A percentile compares a stretch with the other conserved stretches of the same genome.
Conservation (phyloP, 192 early-diverging fungal genomes). For the Coemansia guatemalensis region DNA sequence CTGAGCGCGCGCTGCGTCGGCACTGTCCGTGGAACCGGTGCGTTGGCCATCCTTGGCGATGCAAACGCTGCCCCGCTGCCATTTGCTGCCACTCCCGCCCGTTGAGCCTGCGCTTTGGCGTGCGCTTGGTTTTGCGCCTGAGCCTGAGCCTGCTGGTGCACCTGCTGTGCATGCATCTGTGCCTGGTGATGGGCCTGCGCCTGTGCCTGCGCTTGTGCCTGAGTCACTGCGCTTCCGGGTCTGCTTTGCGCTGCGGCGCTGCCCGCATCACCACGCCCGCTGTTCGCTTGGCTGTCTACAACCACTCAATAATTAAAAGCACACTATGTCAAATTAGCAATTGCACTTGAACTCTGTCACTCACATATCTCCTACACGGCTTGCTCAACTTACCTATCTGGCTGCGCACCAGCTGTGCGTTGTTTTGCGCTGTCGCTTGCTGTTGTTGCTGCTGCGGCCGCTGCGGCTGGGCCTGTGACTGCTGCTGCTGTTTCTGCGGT, state of each 20-base stretch:
- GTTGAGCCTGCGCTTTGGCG: not conserved
- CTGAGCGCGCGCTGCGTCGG: conserved; percentile 30
- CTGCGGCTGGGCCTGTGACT: conserved; percentile 5
- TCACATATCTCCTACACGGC: too few species aligned
- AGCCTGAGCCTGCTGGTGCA: not conserved
- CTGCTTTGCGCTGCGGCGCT: too few species aligned
- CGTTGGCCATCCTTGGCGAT: conserved; percentile 21
- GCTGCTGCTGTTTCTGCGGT: conserved; percentile 6
- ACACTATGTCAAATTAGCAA: too few species aligned
- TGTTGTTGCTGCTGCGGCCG: conserved; percentile 8
- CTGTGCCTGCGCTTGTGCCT: too few species aligned
- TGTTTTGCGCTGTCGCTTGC: not conserved
- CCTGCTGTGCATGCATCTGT: not conserved
- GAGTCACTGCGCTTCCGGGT: too few species aligned
- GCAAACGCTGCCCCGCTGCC: conserved; percentile 8
- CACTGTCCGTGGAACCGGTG: conserved; percentile 24
- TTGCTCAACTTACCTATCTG: not conserved
- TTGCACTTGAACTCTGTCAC: too few species aligned
- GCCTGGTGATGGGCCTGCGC: too few species aligned
- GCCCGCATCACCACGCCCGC: too few species aligned
- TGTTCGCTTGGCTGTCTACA: too few species aligned
- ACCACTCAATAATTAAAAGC: too few species aligned
- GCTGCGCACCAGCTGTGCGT: not conserved
- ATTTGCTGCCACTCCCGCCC: not conserved
- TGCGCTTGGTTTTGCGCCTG: too few species aligned